Evolutionary conservation across 495 filamentous ascomycete genomes (phyloP).

Genomic region (Thermothielavioides terrestris): DNA sequence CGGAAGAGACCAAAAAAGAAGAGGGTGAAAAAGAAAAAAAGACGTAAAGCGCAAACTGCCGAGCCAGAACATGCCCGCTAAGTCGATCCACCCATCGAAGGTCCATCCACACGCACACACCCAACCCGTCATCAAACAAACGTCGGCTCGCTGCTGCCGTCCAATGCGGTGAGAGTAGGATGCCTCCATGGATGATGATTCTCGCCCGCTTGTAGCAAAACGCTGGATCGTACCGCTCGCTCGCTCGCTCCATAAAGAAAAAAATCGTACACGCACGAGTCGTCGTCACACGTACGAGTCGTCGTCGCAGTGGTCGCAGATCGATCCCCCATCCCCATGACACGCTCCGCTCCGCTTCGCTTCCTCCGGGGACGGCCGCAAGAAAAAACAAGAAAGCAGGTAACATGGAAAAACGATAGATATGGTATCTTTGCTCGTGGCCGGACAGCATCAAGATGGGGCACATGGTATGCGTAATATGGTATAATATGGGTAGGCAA

Average conservation of each 20-base stretch:
- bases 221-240: not conserved
- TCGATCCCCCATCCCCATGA: too few relatives aligned
- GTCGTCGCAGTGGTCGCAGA: not conserved
- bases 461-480: too few relatives aligned
- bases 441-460: not conserved
- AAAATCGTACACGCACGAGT: slow-evolving; percentile 1
- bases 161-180: too few relatives aligned
- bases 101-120: too few relatives aligned
- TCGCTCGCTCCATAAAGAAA: not conserved
- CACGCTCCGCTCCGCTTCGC: not conserved
- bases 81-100: too few relatives aligned
- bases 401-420: not conserved
- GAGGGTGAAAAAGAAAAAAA: not conserved
- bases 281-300: too few relatives aligned
- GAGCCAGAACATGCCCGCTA: too few relatives aligned
- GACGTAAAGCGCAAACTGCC: too few relatives aligned
- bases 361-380: not conserved
- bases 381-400: not conserved
- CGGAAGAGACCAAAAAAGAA: not conserved
- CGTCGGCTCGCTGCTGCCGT: too few relatives aligned
- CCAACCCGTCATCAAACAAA: too few relatives aligned
- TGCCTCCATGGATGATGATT: too few relatives aligned
- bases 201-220: not conserved
- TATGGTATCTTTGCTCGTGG: not conserved
- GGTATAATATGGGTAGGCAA: not conserved